Evolutionary conservation across 2,329 filamentous ascomycete genomes (phyloP), one percentile per base, ranked within the genome.

Genomic region (Dactylonectria macrodidyma): DNA sequence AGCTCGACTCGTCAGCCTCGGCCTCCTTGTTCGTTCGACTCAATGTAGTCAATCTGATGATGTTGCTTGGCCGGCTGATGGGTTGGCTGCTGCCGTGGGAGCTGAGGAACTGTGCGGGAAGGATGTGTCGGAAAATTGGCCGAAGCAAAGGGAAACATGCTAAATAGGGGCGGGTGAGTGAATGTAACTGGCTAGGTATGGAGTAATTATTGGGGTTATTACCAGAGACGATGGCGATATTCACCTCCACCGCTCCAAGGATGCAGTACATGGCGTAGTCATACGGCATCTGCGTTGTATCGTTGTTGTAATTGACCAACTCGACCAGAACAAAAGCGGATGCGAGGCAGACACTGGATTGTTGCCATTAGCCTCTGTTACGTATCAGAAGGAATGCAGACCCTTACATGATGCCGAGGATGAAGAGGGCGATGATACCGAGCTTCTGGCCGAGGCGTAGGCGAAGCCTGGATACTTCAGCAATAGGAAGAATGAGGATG

Each of bases 401-500:
- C 19, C 19, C 77, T 34, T 68, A 77, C 75, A 77, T 54, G 10
- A 69, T 59, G 3, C 76, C 77, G 33, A 74, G 68, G 19, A 72
- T 62, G 54, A 78, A 78, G 9, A 78, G 67, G 5, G 70, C 70
- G 7, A 65, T 62, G 3, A 76, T 67, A 6, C 70, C 76, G 33
- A 78, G 51, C 41, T 76, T 77, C 58, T 78, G 77, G 2, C 67
- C 61, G 1, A 67, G 60, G 1, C 66, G 74, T 5, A 78, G 68
- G 11, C 73, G 60, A 14, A 80, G 69, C 30, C 73, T 73, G 9
- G 69, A 55, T 1, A 80, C 72, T 62, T 79, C 74, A 26, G 78
- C 64, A 7, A 78, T 44, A 0, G 79, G 80, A 1, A 82, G 51
- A 1, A 70, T 46, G 1, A 82, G 24, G 3, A 81, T 80, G 3